Evolutionary conservation across 75 land plant genomes (phyloP).

Genomic region (Chamaecyparis obtusa): DNA sequence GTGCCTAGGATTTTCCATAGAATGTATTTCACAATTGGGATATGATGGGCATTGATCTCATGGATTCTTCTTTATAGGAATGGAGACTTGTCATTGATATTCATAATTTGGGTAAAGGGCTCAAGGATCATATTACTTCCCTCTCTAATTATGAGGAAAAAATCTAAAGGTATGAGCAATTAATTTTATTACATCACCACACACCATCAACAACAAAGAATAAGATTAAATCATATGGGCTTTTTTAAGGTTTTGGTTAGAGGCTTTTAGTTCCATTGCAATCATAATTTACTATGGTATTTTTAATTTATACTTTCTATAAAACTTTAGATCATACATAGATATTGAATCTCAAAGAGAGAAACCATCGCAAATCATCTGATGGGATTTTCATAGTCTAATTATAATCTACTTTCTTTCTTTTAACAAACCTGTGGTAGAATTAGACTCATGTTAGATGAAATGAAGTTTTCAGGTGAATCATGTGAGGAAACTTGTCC

Average conservation of each 20-base stretch:
- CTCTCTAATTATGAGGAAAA: conserved; percentile 60
- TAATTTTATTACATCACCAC: not conserved
- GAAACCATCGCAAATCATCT: not conserved
- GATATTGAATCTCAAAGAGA: not conserved
- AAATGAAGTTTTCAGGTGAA: too few relatives aligned
- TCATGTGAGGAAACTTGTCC: too few relatives aligned
- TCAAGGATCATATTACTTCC: conserved; percentile 62
- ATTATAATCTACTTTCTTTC: too few relatives aligned
- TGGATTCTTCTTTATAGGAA: conserved; percentile 27
- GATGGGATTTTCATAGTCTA: not conserved
- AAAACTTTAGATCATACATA: not conserved
- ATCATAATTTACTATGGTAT: not conserved
- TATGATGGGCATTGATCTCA: conserved; percentile 34
- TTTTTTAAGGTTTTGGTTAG: not conserved
- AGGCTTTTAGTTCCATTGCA: not conserved
- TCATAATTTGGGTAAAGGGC: conserved; percentile 63
- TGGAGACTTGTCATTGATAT: conserved; percentile 37
- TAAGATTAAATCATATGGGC: not conserved
- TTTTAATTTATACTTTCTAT: not conserved
- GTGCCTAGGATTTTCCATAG: conserved; percentile 77
- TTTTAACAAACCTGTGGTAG: too few relatives aligned
- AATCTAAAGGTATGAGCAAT: conserved; percentile 24
- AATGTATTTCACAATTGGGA: conserved; percentile 77
- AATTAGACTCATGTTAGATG: too few relatives aligned
- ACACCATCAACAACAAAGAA: not conserved